Evolutionary conservation across 805 yeast species (phyloP), one percentile per base, ranked within the genome.

Genomic region (Teunomyces cretensis): DNA sequence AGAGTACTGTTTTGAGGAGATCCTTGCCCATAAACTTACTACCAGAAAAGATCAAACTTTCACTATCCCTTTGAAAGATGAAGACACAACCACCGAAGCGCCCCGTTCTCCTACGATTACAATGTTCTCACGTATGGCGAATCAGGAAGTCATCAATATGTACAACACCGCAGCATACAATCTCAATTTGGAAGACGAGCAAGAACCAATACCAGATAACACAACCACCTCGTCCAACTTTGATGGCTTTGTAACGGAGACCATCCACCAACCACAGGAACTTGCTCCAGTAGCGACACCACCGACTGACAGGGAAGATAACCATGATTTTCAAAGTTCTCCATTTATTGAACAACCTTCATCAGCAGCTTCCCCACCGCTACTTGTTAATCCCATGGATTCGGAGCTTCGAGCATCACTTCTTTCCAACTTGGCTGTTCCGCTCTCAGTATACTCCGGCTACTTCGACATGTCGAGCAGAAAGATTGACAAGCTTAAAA

Each of bases 61-160:
- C 13, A 38, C 32, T 5, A 14, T 38, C 26, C 30, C 41, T 11
- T 15, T 38, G 17, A 39, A 30, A 14, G 28, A 30, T 4, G 35
- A 39, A 16, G 36, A 39, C 24, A 11, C 42, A 14, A 15, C 13
- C 9, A 12, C 17, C n/a, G 50, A 50, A 12, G 56, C 61, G 26
- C 76, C 80, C 2, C 68, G 72, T 11, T 85, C 95, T 0, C 96
- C 95, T 0, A 89, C 96, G 0, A 76, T 86, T 51, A 90, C 97
- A 0, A 67, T 84, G 57, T 84, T 77, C 58, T 85, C 96, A 0
- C 80, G 81, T 41, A 80, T 82, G 55, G 92, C 96, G 2, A 77
- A 81, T 45, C 78, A 80, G 44, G 96, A 88, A 53, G 83, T 89
- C 0, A 70, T 78, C 49, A 76, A 79, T 12, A 86, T 89, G 89